Evolutionary conservation across 2,329 filamentous ascomycete species (phyloP).

Genomic region (Onygenales sp.): DNA sequence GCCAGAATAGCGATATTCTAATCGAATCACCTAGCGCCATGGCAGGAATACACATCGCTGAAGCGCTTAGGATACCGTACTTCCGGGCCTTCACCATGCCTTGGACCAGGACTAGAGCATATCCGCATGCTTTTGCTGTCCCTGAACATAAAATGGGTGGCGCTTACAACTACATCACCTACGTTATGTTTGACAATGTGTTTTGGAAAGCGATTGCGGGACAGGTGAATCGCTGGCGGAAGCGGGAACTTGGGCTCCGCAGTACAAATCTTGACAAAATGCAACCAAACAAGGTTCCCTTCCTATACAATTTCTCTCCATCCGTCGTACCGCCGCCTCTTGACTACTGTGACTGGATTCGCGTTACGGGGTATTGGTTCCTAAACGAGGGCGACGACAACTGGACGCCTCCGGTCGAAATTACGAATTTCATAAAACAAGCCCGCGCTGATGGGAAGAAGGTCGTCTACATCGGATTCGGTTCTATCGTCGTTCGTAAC

Average conservation of each 20-base stretch:
- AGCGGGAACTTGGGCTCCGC: constrained; percentile 65
- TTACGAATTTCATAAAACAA: constrained; percentile 72
- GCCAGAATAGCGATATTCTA: constrained; percentile 76
- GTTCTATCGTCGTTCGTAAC: constrained; percentile 88
- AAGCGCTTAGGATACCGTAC: constrained; percentile 85
- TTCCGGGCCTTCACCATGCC: constrained; percentile 98
- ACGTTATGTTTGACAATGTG: constrained; percentile 91
- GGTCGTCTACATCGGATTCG: constrained; percentile 93
- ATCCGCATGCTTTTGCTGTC: constrained; percentile 92
- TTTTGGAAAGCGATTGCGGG: constrained; percentile 92
- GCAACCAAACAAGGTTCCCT: constrained; percentile 95
- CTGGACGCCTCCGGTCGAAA: constrained; percentile 66
- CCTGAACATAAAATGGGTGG: constrained; percentile 91
- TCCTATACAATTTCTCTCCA: constrained; percentile 94
- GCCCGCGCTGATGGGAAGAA: constrained; percentile 77
- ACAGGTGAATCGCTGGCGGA: constrained; percentile 89
- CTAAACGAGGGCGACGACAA: constrained; percentile 59
- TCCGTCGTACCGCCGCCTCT: constrained; percentile 87
- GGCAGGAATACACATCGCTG: constrained; percentile 95
- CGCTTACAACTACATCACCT: constrained; percentile 88
- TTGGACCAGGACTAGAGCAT: constrained; percentile 90
- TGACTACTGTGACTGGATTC: constrained; percentile 96
- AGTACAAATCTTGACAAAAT: constrained; percentile 80
- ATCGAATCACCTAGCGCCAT: constrained; percentile 96
- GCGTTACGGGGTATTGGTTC: constrained; percentile 97